Conservation (phyloP, 768 basidiomycete species). For the Kwoniella mangroviensis region DNA sequence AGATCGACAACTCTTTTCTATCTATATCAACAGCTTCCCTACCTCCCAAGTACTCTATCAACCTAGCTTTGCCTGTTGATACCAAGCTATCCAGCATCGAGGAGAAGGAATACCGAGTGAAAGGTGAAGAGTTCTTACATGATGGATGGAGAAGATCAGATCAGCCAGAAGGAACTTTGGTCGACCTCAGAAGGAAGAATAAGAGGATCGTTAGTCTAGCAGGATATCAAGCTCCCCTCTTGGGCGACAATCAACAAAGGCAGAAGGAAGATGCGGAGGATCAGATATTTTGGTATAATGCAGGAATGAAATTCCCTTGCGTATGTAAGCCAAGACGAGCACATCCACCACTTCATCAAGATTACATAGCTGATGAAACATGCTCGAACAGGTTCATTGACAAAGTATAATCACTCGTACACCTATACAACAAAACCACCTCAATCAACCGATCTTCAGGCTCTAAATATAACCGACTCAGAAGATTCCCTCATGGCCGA, state of each 20-base stretch:
- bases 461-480: neutral
- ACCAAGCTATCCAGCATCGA: neutral
- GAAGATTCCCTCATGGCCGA: neutral
- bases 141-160: slow-evolving; percentile 24
- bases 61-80: slow-evolving; percentile 13
- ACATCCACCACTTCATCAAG: neutral
- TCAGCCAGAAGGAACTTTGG: slow-evolving; percentile 8
- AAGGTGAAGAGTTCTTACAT: slow-evolving; percentile 23
- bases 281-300: slow-evolving; percentile 37
- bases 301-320: slow-evolving; percentile 33
- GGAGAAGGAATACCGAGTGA: slow-evolving; percentile 11
- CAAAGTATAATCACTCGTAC: neutral
- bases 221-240: neutral
- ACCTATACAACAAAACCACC: slow-evolving; percentile 18
- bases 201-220: neutral
- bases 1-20: slow-evolving; percentile 13
- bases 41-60: slow-evolving; percentile 16
- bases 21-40: slow-evolving; percentile 25
- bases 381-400: slow-evolving; percentile 21
- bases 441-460: neutral
- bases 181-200: neutral
- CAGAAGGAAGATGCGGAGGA: neutral
- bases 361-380: neutral
- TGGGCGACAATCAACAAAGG: neutral
- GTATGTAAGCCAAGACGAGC: slow-evolving; percentile 27